A percentile compares a stretch with the other conserved stretches of the same genome.
Conservation (phyloP, 176 grass and related monocot genomes). For the Urochloa ruziziensis region DNA sequence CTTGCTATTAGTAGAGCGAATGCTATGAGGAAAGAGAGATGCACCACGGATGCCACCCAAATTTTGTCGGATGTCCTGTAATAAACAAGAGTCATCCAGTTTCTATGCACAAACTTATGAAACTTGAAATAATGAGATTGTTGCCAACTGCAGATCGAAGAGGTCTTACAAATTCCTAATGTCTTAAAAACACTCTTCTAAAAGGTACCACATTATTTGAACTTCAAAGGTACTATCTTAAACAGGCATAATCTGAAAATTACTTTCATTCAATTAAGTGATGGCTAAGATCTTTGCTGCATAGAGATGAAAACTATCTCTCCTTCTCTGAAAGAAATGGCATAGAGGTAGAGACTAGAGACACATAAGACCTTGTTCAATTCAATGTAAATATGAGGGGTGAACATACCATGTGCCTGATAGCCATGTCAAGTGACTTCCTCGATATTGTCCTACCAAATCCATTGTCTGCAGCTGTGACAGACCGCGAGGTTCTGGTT, state of each 20-base stretch:
- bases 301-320: not conserved
- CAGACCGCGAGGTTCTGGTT: constrained; percentile 26
- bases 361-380: not conserved
- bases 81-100: constrained; percentile 15
- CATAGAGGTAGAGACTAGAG: constrained; percentile 20
- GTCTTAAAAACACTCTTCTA: not conserved
- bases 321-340: not conserved
- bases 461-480: constrained; percentile 60
- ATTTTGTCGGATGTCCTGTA: constrained; percentile 90
- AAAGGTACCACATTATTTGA: not conserved
- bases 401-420: constrained; percentile 90
- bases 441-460: constrained; percentile 96
- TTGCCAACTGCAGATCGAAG: not conserved
- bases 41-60: constrained; percentile 72
- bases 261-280: not conserved
- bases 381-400: constrained; percentile 31
- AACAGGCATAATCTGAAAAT: not conserved
- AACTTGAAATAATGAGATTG: not conserved
- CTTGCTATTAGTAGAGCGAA: constrained; percentile 64
- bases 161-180: not conserved
- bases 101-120: not conserved
- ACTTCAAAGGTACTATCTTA: not conserved
- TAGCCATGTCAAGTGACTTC: constrained; percentile 97
- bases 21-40: constrained; percentile 91
- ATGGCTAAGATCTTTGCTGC: not conserved